Base-by-base conservation (phyloP, 1,139 yeast genomes). In the Zygoascus sp. region DNA sequence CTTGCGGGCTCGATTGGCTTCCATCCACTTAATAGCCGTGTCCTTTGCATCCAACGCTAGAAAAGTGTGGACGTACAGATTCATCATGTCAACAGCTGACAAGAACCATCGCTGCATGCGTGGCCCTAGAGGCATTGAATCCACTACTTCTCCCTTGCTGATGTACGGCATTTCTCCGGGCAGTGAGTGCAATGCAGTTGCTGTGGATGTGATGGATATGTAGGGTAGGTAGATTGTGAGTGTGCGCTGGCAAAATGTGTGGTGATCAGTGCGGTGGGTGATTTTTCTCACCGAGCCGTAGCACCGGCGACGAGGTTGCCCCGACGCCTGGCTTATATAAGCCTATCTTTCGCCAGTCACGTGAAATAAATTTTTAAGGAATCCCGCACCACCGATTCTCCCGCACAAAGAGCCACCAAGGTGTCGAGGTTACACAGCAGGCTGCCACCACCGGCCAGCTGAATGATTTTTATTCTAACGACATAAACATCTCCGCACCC, bases 11-110 rank as follows among this genome's bases (percentile, higher is more conserved):
- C 38, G 19, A 23, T 42, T 42, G 16, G 35, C 20, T 32, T 45
- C 25, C 23, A 39, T 21, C 43, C 48, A 45, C 30, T 40, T 37
- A 15, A 34, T 17, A 7, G 44, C 51, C 6, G 50, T 45, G 6
- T 46, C 41, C 27, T 45, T 38, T 16, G 53, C 47, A 25, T 50
- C 50, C 13, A 50, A 21, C 2, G 53, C 46, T 38, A 50, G 40
- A 30, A 50, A 23, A 5, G 53, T 48, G 20, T 36, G 39, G 3
- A 46, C 16, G 40, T 50, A 50, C 30, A 50, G 36, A n/a, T 34
- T 42, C 9, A 46, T 22, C n/a, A 41, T 30, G 23, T 39, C 48
- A 25, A 46, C 5, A 8, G 45, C 40, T n/a, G 42, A 38, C 9
- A 38, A 15, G 20, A 42, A 32, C 39, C 37, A 45, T 17, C 32